These are phyloP conservation scores for Diutina ranongensis DNA, from an alignment of 1,139 yeast genomes.

Conservation along the genomic window DNA sequence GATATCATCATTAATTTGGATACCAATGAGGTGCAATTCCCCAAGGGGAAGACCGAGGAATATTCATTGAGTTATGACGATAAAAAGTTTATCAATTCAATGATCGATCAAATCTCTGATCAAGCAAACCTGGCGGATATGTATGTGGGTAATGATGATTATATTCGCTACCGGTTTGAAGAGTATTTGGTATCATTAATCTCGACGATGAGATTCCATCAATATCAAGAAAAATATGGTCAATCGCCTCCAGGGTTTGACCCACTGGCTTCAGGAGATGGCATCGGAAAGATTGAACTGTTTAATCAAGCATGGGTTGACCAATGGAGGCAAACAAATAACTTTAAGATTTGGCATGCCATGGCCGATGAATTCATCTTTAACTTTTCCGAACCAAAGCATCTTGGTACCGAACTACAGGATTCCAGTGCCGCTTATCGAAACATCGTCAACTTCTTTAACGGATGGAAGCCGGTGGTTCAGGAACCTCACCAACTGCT, in stretches of 20 bases:
- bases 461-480: not conserved
- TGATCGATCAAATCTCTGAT: constrained; percentile 15
- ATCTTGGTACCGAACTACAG: constrained; percentile 28
- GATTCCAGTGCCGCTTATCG: not conserved
- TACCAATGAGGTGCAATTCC: constrained; percentile 30
- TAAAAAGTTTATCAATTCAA: constrained; percentile 54
- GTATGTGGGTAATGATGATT: constrained; percentile 74
- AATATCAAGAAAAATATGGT: constrained; percentile 36
- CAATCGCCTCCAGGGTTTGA: constrained; percentile 36
- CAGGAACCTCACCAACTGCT: not conserved
- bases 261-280: constrained; percentile 8
- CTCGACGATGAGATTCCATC: constrained; percentile 59
- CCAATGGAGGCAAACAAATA: constrained; percentile 56
- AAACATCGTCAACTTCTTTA: not conserved
- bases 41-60: constrained; percentile 24
- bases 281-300: constrained; percentile 18
- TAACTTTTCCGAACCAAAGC: constrained; percentile 77
- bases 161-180: constrained; percentile 77
- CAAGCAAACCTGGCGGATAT: constrained; percentile 15
- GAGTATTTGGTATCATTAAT: constrained; percentile 74
- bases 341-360: constrained; percentile 57
- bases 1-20: constrained; percentile 31
- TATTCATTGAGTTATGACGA: constrained; percentile 54
- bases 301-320: constrained; percentile 50
- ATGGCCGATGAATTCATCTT: constrained; percentile 82